These are phyloP conservation scores for Aspergillus intermedius DNA, from an alignment of 2,329 filamentous ascomycete species.

Conservation along the genomic window DNA sequence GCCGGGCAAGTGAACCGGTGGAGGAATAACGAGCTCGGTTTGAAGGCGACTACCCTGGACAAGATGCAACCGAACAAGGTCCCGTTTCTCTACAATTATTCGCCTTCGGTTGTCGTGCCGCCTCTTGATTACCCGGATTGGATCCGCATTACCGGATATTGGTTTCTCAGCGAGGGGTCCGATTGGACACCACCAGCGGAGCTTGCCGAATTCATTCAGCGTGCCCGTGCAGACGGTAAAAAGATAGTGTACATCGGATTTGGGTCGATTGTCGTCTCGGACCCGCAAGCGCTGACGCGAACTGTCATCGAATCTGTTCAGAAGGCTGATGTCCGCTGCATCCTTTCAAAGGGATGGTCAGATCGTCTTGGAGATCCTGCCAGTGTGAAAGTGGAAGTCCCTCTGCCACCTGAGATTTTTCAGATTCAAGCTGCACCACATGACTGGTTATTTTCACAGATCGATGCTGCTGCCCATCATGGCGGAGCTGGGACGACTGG, in stretches of 20 bases:
- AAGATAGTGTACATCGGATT: constrained; percentile 97
- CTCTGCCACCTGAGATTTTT: constrained; percentile 71
- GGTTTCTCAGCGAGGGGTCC: constrained; percentile 79
- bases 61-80: constrained; percentile 95
- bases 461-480: constrained; percentile 91
- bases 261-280: constrained; percentile 87
- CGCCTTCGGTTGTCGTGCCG: constrained; percentile 84
- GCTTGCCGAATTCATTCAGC: constrained; percentile 72
- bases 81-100: constrained; percentile 98
- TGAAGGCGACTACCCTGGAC: constrained; percentile 75
- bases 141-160: constrained; percentile 96
- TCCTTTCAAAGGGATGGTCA: constrained; percentile 95
- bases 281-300: constrained; percentile 79
- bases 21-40: constrained; percentile 71
- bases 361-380: constrained; percentile 64
- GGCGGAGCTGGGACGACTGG: constrained; percentile 93
- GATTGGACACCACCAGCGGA: constrained; percentile 69
- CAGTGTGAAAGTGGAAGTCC: constrained; percentile 57
- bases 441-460: constrained; percentile 91
- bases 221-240: constrained; percentile 72
- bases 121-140: constrained; percentile 95
- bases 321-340: constrained; percentile 88
- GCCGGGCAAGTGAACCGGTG: constrained; percentile 87
- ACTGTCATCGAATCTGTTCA: constrained; percentile 89
- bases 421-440: constrained; percentile 88